A percentile compares a stretch with the other conserved stretches of the same genome.
Conservation (phyloP, 2,329 filamentous ascomycete genomes). For the Fusarium neocosmosporiellum region DNA sequence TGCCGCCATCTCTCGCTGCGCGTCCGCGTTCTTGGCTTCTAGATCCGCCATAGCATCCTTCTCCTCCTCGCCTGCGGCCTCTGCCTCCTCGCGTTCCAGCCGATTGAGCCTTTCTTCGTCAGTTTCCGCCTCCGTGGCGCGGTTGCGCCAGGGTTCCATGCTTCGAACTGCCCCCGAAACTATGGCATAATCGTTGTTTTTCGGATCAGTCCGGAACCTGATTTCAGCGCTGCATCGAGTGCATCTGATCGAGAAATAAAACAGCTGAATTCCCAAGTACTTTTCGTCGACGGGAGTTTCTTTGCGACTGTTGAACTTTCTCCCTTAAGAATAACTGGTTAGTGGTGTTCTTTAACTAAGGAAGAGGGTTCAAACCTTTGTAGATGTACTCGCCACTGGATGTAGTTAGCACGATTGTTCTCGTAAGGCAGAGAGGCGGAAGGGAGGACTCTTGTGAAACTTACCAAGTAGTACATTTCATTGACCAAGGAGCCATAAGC, state of each 20-base stretch:
- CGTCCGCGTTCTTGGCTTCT: conserved; percentile 92
- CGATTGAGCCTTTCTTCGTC: conserved; percentile 89
- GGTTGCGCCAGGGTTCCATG: conserved; percentile 87
- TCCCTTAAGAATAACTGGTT: not conserved
- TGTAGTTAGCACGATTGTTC: conserved; percentile 31
- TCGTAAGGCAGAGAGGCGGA: not conserved
- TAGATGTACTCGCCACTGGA: conserved; percentile 82
- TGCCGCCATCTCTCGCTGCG: conserved; percentile 94
- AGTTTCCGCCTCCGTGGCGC: conserved; percentile 75
- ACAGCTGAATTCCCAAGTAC: conserved; percentile 89
- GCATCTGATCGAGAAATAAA: conserved; percentile 85
- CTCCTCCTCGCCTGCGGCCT: conserved; percentile 74
- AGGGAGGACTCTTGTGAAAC: not conserved
- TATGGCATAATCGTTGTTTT: conserved; percentile 89
- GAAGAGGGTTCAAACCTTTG: conserved; percentile 70
- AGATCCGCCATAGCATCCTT: conserved; percentile 94
- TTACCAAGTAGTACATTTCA: conserved; percentile 49
- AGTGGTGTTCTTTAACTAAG: not conserved
- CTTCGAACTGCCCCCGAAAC: conserved; percentile 89
- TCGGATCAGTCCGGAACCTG: conserved; percentile 93
- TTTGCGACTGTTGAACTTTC: conserved; percentile 96
- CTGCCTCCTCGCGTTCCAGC: conserved; percentile 79
- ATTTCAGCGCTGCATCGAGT: conserved; percentile 89
- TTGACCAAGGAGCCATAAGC: conserved; percentile 66
- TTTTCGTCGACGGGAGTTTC: conserved; percentile 89